Evolutionary conservation across 805 yeast genomes (phyloP).

Genomic region (Clavispora phyllophila): DNA sequence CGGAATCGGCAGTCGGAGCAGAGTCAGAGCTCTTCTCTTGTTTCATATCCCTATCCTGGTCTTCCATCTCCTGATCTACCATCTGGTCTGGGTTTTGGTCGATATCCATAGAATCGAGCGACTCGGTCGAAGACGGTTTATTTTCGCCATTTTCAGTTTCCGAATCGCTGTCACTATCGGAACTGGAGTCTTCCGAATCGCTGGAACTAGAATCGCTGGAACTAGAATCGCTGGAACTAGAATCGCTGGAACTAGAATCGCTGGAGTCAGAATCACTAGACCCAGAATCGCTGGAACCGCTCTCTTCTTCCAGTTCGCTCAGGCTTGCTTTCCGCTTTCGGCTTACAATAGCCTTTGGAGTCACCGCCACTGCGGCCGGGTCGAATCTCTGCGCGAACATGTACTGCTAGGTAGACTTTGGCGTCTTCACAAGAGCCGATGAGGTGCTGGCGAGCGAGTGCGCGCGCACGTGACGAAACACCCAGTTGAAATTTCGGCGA

Average conservation of each 20-base stretch:
- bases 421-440: constrained; percentile 2
- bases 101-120: constrained; percentile 11
- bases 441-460: constrained; percentile 20
- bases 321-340: constrained; percentile 15
- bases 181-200: too few species aligned
- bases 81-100: constrained; percentile 4
- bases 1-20: too few species aligned
- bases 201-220: constrained; percentile 2
- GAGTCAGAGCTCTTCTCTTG: too few species aligned
- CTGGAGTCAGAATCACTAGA: constrained; percentile 3
- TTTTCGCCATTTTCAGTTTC: neutral
- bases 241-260: constrained; percentile 1
- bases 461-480: constrained; percentile 30
- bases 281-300: constrained; percentile 1
- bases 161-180: neutral
- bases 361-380: constrained; percentile 31
- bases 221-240: neutral
- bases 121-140: constrained; percentile 1
- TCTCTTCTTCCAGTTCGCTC: constrained; percentile 6
- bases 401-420: neutral
- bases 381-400: constrained; percentile 69
- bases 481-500: neutral
- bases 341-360: constrained; percentile 6
- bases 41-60: too few species aligned
- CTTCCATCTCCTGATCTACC: neutral